A percentile compares a stretch with the other conserved stretches of the same genome.
Conservation (phyloP, 176 grass and related monocot species). For the Thalia dealbata region DNA sequence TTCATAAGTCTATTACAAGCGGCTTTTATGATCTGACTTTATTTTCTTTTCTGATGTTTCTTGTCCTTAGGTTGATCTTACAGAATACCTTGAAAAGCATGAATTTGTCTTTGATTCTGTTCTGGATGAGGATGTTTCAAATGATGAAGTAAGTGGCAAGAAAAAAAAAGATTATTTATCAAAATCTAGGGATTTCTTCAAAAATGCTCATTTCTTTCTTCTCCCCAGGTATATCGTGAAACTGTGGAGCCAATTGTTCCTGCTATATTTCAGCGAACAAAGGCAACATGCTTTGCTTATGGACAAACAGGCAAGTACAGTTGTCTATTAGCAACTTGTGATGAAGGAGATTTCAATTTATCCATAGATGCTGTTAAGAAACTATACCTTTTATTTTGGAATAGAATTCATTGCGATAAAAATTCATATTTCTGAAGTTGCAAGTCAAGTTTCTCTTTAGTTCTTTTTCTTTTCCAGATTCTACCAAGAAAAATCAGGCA, state of each 20-base stretch:
- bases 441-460: too few relatives aligned
- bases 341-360: too few relatives aligned
- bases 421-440: too few relatives aligned
- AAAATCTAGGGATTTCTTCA: too few relatives aligned
- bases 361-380: too few relatives aligned
- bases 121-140: slow-evolving; percentile 44
- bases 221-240: slow-evolving; percentile 39
- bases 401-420: too few relatives aligned
- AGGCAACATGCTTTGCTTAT: slow-evolving; percentile 60
- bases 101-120: slow-evolving; percentile 55
- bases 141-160: slow-evolving; percentile 35
- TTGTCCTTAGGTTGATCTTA: slow-evolving; percentile 42
- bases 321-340: too few relatives aligned
- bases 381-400: too few relatives aligned
- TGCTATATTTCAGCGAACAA: slow-evolving; percentile 46
- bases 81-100: slow-evolving; percentile 50
- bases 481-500: too few relatives aligned
- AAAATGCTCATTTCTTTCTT: too few relatives aligned
- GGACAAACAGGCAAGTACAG: slow-evolving; percentile 43
- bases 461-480: too few relatives aligned
- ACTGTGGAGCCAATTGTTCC: slow-evolving; percentile 47
- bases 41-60: not conserved
- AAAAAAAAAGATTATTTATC: too few relatives aligned
- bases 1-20: not conserved
- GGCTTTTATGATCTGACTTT: not conserved